Conservation (phyloP, 345 rosid genomes). For the Gossypium ekmanianum region DNA sequence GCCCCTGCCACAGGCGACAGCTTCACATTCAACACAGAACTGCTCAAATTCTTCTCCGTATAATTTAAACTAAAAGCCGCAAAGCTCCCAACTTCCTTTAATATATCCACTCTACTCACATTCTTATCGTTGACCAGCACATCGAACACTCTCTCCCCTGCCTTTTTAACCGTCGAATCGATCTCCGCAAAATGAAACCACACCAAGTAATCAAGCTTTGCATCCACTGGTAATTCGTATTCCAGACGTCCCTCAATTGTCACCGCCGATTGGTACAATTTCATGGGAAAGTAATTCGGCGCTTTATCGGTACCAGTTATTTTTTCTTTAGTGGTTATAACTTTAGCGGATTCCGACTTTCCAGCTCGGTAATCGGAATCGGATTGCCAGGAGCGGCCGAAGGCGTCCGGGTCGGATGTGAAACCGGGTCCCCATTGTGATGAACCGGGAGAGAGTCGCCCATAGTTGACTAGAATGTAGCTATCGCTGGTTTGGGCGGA, state of each 20-base stretch:
- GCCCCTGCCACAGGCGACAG: conserved; percentile 56
- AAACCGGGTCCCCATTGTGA: conserved; percentile 92
- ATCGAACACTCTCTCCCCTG: conserved; percentile 74
- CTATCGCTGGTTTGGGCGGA: conserved; percentile 42
- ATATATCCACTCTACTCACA: conserved; percentile 70
- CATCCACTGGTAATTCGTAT: conserved; percentile 72
- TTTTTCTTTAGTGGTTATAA: conserved; percentile 40
- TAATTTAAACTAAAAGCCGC: conserved; percentile 54
- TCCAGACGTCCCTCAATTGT: conserved; percentile 46
- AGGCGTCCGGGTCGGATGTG: conserved; percentile 67
- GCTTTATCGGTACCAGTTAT: conserved; percentile 48
- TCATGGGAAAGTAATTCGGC: conserved; percentile 92
- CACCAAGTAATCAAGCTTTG: conserved; percentile 84
- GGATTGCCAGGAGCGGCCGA: conserved; percentile 91
- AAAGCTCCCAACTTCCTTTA: conserved; percentile 56
- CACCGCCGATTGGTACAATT: conserved; percentile 79
- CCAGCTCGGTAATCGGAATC: conserved; percentile 42
- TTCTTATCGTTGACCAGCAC: conserved; percentile 59
- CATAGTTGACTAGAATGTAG: conserved; percentile 73
- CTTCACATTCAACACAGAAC: conserved; percentile 47
- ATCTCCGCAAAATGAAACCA: conserved; percentile 97
- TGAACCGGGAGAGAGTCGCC: conserved; percentile 70
- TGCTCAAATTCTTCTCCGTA: conserved; percentile 61
- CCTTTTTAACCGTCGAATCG: conserved; percentile 59
- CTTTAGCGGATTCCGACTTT: conserved; percentile 24